Evolutionary conservation across 75 land plant genomes (phyloP).

Genomic region (Adiantum capillusveneris): DNA sequence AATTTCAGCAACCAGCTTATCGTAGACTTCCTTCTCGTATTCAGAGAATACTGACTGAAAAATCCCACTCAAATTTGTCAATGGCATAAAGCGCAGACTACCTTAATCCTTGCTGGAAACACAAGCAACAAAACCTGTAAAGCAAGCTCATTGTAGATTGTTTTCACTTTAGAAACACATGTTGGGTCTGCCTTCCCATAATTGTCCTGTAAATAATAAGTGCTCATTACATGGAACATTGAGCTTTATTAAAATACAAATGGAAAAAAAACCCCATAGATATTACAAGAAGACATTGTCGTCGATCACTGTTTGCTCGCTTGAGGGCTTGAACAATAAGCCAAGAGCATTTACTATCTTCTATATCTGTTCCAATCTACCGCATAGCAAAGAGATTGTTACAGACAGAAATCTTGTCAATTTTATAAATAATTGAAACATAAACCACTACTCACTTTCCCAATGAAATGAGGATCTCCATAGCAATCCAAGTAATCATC

Average conservation of each 20-base stretch:
- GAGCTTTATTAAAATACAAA: background rate
- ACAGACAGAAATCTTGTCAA: too few species aligned
- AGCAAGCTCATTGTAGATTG: conserved; percentile 54
- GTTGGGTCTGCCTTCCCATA: conserved; percentile 57
- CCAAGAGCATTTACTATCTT: conserved; percentile 99
- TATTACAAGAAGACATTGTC: conserved; percentile 41
- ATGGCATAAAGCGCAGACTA: too few species aligned
- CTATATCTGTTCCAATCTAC: conserved; percentile 98
- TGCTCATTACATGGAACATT: background rate
- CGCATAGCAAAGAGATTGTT: background rate
- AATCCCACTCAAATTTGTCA: background rate
- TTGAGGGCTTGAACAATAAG: conserved; percentile 91
- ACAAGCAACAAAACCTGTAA: too few species aligned
- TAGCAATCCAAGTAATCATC: conserved; percentile 90
- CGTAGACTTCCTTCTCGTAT: conserved; percentile 50
- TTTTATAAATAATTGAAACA: conserved; percentile 10
- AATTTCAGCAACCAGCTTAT: conserved; percentile 41
- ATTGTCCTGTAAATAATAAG: conserved; percentile 34
- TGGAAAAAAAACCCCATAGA: background rate
- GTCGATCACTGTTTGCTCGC: conserved; percentile 60
- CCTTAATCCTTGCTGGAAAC: too few species aligned
- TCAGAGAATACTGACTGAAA: conserved; percentile 51
- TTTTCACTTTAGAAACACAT: conserved; percentile 57
- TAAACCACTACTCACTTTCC: conserved; percentile 50
- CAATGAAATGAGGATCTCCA: conserved; percentile 71